These are phyloP conservation scores for Pholiota microspora DNA, from an alignment of 768 basidiomycete species.

Conservation along the genomic window DNA sequence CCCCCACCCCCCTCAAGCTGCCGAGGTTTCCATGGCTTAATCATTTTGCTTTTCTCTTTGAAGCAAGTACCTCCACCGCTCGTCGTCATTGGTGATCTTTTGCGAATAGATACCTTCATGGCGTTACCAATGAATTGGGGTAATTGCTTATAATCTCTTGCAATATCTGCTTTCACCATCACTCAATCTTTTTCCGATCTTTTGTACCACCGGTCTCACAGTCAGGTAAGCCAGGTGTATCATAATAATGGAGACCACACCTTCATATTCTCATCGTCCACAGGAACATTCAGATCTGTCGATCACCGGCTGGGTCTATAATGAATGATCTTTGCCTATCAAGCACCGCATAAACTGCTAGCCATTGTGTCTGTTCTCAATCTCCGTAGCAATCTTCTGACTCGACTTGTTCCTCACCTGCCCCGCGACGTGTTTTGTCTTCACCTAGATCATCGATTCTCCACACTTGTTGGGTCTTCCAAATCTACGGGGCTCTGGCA, in stretches of 20 bases:
- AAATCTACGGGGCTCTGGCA: constrained; percentile 6
- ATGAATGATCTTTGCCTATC: constrained; percentile 14
- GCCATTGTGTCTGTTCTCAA: constrained; percentile 10
- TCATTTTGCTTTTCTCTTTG: constrained; percentile 2
- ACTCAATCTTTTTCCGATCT: background rate
- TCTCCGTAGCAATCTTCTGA: constrained; percentile 20
- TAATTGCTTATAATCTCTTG: too few species aligned
- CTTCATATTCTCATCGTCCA: background rate
- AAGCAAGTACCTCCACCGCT: too few species aligned
- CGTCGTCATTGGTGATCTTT: too few species aligned
- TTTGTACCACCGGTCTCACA: background rate
- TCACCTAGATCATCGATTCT: constrained; percentile 3
- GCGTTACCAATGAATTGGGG: too few species aligned
- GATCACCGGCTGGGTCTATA: constrained; percentile 8
- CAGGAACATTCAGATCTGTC: constrained; percentile 6
- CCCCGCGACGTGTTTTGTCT: constrained; percentile 4
- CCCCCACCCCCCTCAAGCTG: constrained; percentile 4
- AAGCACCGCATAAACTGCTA: constrained; percentile 13
- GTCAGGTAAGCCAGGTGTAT: background rate
- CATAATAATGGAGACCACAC: background rate
- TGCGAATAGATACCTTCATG: background rate
- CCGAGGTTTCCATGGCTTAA: constrained; percentile 25
- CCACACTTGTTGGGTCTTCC: constrained; percentile 1
- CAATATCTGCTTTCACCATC: background rate
- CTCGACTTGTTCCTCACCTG: background rate